Percentiles rank a stretch among this genome's conserved stretches.
These are phyloP conservation scores for Phaeosphaeriaceae sp. DNA, from an alignment of 2,329 filamentous ascomycete genomes.

Conservation along the genomic window DNA sequence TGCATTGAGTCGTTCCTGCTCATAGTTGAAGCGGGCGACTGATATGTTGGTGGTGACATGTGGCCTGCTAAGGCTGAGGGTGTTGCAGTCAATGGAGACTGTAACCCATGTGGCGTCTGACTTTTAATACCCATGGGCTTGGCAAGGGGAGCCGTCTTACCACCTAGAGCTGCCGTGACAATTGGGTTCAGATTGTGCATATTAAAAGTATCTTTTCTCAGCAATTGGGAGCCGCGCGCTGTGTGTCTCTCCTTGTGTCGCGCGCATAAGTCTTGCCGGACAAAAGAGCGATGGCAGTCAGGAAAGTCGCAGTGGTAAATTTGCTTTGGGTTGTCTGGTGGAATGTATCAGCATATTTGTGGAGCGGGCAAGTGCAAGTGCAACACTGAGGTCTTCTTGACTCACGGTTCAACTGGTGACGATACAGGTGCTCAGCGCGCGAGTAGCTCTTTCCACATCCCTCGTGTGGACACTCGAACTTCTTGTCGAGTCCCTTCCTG, in stretches of 20 bases:
- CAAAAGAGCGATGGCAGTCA: conserved; percentile 88
- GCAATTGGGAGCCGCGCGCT: conserved; percentile 74
- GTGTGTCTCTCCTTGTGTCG: conserved; percentile 60
- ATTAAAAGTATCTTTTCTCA: conserved; percentile 71
- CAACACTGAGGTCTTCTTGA: too few relatives aligned
- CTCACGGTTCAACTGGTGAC: conserved; percentile 93
- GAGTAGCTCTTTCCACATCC: conserved; percentile 97
- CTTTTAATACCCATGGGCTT: conserved; percentile 24
- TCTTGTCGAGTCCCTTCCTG: conserved; percentile 79
- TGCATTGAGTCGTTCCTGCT: conserved; percentile 40
- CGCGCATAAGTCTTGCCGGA: conserved; percentile 89
- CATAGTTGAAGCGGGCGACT: conserved; percentile 41
- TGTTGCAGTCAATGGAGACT: conserved; percentile 40
- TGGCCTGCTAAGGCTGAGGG: conserved; percentile 30
- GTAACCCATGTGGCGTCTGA: conserved; percentile 30
- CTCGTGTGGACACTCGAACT: conserved; percentile 73
- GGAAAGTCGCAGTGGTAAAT: conserved; percentile 94
- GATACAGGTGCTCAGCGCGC: conserved; percentile 92
- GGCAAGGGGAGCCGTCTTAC: conserved; percentile 33
- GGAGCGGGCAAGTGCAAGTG: too few relatives aligned
- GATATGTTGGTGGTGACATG: conserved; percentile 45
- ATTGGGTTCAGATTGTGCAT: conserved; percentile 58
- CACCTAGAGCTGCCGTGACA: conserved; percentile 47
- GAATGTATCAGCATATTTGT: not conserved
- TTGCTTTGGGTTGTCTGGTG: conserved; percentile 86